Percentiles rank a stretch among this genome's conserved stretches.
These are phyloP conservation scores for Ustilago vetiveriae DNA, from an alignment of 1,284 basidiomycete species.

Conservation along the genomic window DNA sequence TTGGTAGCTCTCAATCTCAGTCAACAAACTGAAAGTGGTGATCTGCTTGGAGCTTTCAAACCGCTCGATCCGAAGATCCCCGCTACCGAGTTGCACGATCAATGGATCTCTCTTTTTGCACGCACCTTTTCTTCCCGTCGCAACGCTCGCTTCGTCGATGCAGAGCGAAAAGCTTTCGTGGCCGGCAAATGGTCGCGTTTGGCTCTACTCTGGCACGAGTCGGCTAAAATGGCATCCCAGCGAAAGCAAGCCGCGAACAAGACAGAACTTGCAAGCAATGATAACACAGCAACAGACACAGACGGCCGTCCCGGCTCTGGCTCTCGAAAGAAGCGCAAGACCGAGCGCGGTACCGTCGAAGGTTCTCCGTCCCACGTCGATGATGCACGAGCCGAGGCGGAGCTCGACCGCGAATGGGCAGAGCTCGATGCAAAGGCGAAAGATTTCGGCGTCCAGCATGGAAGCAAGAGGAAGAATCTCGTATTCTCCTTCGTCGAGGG, in stretches of 20 bases:
- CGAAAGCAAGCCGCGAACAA: conserved; percentile 69
- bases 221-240: conserved; percentile 71
- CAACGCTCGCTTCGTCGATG: conserved; percentile 86
- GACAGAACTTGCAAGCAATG: conserved; percentile 3
- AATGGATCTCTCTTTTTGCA: conserved; percentile 85
- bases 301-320: conserved; percentile 15
- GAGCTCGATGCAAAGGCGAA: conserved; percentile 77
- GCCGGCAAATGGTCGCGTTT: conserved; percentile 87
- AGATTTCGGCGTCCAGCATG: conserved; percentile 75
- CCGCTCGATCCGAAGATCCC: conserved; percentile 81
- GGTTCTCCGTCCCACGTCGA: conserved; percentile 39
- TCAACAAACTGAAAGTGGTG: conserved; percentile 94
- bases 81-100: conserved; percentile 78
- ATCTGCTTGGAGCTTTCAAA: conserved; percentile 93
- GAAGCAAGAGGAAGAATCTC: conserved; percentile 54
- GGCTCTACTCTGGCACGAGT: conserved; percentile 85
- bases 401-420: conserved; percentile 54
- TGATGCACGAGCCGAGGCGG: conserved; percentile 41
- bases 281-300: conserved; percentile 9
- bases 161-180: conserved; percentile 82
- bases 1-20: conserved; percentile 92
- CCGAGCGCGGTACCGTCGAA: conserved; percentile 37
- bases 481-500: conserved; percentile 93
- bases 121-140: conserved; percentile 88
- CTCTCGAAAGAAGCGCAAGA: conserved; percentile 64